Evolutionary conservation across 371 early-diverging fungal species (phyloP), one percentile per base, ranked within the genome.

Genomic region (Mortierella sp.): DNA sequence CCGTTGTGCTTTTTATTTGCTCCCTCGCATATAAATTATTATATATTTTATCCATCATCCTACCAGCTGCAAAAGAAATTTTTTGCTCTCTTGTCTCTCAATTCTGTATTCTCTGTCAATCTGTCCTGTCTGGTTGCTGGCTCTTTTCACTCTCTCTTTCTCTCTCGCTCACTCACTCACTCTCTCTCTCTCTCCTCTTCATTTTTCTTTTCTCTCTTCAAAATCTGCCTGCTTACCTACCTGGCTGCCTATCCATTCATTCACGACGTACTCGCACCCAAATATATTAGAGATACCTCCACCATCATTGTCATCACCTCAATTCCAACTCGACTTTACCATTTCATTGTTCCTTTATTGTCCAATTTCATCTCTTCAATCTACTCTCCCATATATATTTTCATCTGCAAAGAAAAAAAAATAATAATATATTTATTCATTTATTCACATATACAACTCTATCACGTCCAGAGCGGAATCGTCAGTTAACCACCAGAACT

Each of bases 81-180:
- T 43, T 31, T 43, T 55, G 37, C 29, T 55, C 65, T 40, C 42
- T 56, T 28, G 15, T 56, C 34, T 34, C n/a, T 34, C n/a, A 54
- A n/a, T n/a, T n/a, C n/a, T n/a, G n/a, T n/a, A n/a, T n/a, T n/a
- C 15, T 29, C n/a, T 34, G 59, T 59, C 34, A 10, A 32, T 37
- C 42, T 59, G 2, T 51, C 42, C 28, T 55, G 43, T 45, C 34
- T 10, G 17, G 22, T 37, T 43, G 32, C 51, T 13, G n/a, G n/a
- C 34, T 31, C 40, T 54, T 54, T 19, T 43, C 55, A 22, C 23
- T 43, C 57, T 53, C 42, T 55, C 59, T 53, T 42, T 40, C 58
- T 62, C 58, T 22, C 28, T 49, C 37, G 47, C 63, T 29, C 23
- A 15, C 60, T 56, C 34, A 31, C 55, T n/a, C 54, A 12, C 58